These are phyloP conservation scores for Ramularia endophylla DNA, from an alignment of 2,329 filamentous ascomycete genomes.

Conservation along the genomic window DNA sequence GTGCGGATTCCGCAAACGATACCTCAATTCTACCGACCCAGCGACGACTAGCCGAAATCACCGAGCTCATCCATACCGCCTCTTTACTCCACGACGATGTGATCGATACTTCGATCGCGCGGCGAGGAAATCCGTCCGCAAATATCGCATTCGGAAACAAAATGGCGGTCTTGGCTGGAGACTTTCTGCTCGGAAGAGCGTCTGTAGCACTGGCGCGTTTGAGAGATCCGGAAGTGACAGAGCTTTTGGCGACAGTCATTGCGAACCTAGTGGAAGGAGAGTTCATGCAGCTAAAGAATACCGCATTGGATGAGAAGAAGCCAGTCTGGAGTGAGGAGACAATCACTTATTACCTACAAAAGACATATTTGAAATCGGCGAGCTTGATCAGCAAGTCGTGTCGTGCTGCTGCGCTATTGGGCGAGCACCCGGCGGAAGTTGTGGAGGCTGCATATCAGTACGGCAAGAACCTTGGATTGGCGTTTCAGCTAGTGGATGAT, in stretches of 20 bases:
- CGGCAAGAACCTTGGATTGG: constrained; percentile 86
- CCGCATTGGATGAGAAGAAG: constrained; percentile 75
- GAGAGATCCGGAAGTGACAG: constrained; percentile 87
- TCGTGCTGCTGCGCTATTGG: constrained; percentile 79
- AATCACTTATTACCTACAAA: constrained; percentile 89
- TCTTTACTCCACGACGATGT: constrained; percentile 97
- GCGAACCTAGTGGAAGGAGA: constrained; percentile 97
- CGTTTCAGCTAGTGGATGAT: constrained; percentile 96
- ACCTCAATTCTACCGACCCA: constrained; percentile 85
- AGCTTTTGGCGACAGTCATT: constrained; percentile 91
- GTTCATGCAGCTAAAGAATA: constrained; percentile 99
- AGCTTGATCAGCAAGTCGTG: constrained; percentile 96
- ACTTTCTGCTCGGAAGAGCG: constrained; percentile 87
- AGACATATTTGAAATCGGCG: constrained; percentile 96
- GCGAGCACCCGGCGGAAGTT: constrained; percentile 67
- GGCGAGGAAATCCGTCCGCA: constrained; percentile 77
- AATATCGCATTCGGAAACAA: constrained; percentile 98
- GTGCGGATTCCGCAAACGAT: constrained; percentile 38
- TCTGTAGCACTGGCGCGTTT: constrained; percentile 89
- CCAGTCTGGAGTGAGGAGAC: constrained; percentile 84
- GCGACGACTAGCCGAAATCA: constrained; percentile 88
- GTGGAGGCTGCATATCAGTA: constrained; percentile 90
- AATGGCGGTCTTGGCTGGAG: constrained; percentile 96
- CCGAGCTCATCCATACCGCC: constrained; percentile 94
- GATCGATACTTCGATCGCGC: constrained; percentile 83